phyloP scores from a whole-genome alignment of 2,329 filamentous ascomycete species.

The Decorospora gaudefroyi region DNA sequence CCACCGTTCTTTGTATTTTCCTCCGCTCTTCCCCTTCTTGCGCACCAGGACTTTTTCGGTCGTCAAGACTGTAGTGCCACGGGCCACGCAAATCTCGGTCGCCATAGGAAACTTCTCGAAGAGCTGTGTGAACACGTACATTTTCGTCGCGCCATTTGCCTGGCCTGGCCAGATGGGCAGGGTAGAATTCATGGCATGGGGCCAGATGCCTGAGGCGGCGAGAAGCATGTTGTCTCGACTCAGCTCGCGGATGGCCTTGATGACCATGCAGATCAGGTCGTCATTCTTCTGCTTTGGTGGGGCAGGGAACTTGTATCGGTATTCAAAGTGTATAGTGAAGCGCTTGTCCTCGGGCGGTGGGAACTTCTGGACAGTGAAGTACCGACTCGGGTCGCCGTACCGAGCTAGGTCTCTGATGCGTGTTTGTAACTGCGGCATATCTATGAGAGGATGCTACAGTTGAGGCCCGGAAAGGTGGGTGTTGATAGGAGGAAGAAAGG shows the following conservation, averaged over 20 bases:
- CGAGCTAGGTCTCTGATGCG: no score
- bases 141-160: background rate
- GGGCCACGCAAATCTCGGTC: no score
- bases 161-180: background rate
- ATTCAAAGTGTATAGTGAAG: no score
- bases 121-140: background rate
- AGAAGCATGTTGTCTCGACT: background rate
- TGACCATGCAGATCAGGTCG: background rate
- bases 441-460: no score
- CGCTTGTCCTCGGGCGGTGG: background rate
- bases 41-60: background rate
- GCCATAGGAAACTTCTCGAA: background rate
- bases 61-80: background rate
- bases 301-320: background rate
- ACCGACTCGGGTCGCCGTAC: background rate
- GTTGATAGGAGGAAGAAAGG: no score
- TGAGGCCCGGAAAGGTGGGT: no score
- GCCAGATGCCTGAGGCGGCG: no score
- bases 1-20: background rate
- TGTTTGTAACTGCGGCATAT: background rate
- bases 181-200: no score
- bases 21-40: background rate
- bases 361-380: background rate
- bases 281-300: background rate
- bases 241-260: background rate